These are phyloP conservation scores for Rhynchospora tenuis DNA, from an alignment of 176 grass and related monocot species.

Conservation along the genomic window DNA sequence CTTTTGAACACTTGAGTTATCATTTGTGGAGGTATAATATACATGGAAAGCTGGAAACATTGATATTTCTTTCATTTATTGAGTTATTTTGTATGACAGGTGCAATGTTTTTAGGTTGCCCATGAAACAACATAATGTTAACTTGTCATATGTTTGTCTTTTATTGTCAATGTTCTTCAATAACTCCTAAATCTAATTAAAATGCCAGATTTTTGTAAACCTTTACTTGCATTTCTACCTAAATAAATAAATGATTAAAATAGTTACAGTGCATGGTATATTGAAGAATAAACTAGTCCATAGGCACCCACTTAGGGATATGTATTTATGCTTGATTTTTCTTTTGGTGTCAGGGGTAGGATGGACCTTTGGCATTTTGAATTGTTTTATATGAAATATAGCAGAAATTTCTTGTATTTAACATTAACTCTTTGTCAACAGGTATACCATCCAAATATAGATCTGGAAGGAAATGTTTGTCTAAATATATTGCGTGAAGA, in stretches of 20 bases:
- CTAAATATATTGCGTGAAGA: conserved; percentile 74
- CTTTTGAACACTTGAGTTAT: not conserved
- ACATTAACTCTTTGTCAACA: conserved; percentile 17
- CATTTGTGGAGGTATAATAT: not conserved
- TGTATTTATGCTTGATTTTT: not conserved
- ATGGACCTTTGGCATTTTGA: not conserved
- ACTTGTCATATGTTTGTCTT: no score
- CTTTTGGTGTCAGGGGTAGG: not conserved
- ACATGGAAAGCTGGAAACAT: not conserved
- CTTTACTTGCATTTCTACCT: not conserved
- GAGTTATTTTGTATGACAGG: not conserved
- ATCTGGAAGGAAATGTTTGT: conserved; percentile 76
- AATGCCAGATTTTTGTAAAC: not conserved
- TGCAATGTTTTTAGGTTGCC: not conserved
- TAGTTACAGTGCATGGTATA: not conserved
- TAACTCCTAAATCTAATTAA: not conserved
- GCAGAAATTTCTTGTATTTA: conserved; percentile 10
- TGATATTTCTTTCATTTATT: not conserved
- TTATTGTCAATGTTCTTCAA: not conserved
- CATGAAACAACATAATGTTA: no score
- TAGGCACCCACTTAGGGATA: not conserved
- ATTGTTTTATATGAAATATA: not conserved
- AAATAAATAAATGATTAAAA: not conserved
- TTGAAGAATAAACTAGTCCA: not conserved
- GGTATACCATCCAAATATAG: conserved; percentile 83